Evolutionary conservation across 805 yeast species (phyloP), one percentile per base, ranked within the genome.

Genomic region (Lachancea waltii): DNA sequence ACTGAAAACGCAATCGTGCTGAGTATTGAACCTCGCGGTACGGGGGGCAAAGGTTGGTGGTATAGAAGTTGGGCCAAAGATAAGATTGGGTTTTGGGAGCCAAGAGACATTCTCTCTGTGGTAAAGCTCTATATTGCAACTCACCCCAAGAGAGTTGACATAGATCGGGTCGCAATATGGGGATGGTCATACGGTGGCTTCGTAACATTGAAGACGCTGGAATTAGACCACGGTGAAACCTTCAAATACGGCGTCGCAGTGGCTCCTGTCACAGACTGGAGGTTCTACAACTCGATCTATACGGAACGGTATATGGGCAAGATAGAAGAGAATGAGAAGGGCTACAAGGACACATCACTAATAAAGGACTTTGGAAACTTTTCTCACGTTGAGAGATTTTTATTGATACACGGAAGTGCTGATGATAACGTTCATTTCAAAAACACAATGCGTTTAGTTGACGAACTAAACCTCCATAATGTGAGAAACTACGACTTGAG

Each of bases 181-280:
- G 95, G 95, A 11, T 84, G 92, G 89, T 80, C 89, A 0, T 84
- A 82, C 58, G 95, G 95, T 39, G 95, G 90, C 1, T 84, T 79
- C 53, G 68, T 80, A 7, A 79, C 90, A 0, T 60, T 84, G 37
- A 84, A 84, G 55, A 81, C 89, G 0, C 54, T 83, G 23, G 94
- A 84, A 56, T 68, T 64, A 33, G 94, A 84, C 53, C 51, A 57
- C 10, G 79, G 84, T 5, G 59, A 72, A 7, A 68, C 70, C 0
- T 83, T 84, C 65, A 77, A 78, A 43, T 84, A 72, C 52, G 92
- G 90, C 7, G 75, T 81, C 69, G 77, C 89, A 0, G 87, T 84
- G 29, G 94, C 95, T 0, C 95, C 95, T 0, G 94, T 84, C 3
- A 84, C 94, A 5, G 70, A 81, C 50, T 84, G 90, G 90, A 58